phyloP scores from a whole-genome alignment of 2,329 filamentous ascomycete genomes.

The Penicillium sp. region DNA sequence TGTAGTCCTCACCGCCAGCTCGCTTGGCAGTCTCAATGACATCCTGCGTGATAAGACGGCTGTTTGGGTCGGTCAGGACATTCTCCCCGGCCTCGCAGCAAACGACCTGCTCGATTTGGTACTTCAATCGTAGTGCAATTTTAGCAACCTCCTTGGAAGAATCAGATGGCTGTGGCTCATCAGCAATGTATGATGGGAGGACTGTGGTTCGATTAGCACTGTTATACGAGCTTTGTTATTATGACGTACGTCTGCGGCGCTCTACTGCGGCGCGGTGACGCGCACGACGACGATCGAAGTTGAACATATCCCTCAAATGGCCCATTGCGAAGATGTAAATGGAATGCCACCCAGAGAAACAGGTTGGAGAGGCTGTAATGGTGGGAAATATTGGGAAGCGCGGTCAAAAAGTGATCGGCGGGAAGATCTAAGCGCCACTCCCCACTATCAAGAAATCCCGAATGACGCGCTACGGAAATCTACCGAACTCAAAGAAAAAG shows the following conservation, averaged over 20 bases:
- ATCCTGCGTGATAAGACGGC: conserved; percentile 74
- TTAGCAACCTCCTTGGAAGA: conserved; percentile 81
- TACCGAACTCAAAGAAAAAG: neutral
- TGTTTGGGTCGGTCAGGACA: conserved; percentile 76
- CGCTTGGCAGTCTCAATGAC: conserved; percentile 80
- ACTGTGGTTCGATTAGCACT: conserved; percentile 31
- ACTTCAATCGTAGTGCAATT: conserved; percentile 83
- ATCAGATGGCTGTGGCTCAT: conserved; percentile 61
- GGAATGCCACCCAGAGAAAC: neutral
- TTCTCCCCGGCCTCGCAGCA: conserved; percentile 84
- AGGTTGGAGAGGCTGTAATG: neutral
- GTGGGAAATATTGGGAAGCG: neutral
- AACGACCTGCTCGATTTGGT: conserved; percentile 84
- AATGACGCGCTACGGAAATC: neutral
- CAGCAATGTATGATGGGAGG: conserved; percentile 42
- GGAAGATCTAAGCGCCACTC: conserved; percentile 6
- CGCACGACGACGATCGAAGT: conserved; percentile 25
- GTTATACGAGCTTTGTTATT: conserved; percentile 3
- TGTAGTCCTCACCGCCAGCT: conserved; percentile 74
- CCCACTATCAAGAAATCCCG: conserved; percentile 1
- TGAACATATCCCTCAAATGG: conserved; percentile 39
- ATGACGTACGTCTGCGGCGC: conserved; percentile 43
- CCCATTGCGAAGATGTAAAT: conserved; percentile 32
- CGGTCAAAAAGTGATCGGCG: conserved; percentile 7
- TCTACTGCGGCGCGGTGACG: conserved; percentile 38